A percentile compares a stretch with the other conserved stretches of the same genome.
Conservation (phyloP, 768 basidiomycete genomes). For the Pleurotus giganteus region DNA sequence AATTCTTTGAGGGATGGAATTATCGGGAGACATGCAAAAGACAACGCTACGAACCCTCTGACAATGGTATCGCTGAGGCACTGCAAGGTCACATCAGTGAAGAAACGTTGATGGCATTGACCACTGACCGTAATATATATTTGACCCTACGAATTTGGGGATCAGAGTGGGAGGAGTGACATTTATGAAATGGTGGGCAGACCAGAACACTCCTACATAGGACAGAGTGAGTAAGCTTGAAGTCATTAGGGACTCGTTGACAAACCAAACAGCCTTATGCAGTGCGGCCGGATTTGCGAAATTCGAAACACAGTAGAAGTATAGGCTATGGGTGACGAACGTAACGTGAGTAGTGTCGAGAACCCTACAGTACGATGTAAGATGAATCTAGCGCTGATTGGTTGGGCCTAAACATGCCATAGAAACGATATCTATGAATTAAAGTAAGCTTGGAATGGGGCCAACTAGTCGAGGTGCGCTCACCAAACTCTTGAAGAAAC, state of each 20-base stretch:
- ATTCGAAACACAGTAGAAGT: not conserved
- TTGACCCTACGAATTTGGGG: not conserved
- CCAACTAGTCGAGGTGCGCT: not conserved
- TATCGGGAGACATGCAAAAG: too few relatives aligned
- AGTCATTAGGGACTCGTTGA: not conserved
- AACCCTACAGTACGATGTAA: not conserved
- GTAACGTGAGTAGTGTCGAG: not conserved
- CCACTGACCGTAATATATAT: not conserved
- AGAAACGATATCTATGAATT: not conserved
- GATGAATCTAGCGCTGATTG: not conserved
- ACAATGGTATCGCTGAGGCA: not conserved
- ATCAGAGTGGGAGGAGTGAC: not conserved
- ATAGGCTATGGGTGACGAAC: not conserved
- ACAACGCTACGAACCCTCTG: not conserved
- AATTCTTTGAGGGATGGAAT: not conserved
- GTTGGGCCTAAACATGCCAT: not conserved
- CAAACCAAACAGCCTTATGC: not conserved
- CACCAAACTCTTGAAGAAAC: not conserved
- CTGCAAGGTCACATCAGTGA: too few relatives aligned
- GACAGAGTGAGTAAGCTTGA: not conserved
- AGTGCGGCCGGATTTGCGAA: not conserved
- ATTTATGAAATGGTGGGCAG: not conserved
- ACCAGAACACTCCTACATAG: not conserved
- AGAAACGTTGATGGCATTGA: too few relatives aligned
- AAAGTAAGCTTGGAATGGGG: not conserved